Conservation (phyloP, 371 early-diverging fungal species). For the Fennellomyces sp. region DNA sequence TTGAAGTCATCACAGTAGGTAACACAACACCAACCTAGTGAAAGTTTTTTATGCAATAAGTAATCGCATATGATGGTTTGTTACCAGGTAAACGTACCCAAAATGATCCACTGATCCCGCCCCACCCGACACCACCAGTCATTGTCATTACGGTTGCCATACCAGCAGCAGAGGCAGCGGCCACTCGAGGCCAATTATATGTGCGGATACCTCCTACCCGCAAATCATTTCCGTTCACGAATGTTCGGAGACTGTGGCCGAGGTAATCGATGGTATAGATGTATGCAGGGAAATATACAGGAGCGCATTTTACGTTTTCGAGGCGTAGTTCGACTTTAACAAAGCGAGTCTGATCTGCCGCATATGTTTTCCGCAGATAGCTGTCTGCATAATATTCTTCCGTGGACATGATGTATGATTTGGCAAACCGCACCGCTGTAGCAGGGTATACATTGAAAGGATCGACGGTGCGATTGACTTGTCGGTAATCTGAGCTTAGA, state of each 20-base stretch:
- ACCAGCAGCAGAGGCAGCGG: slow-evolving; percentile 49
- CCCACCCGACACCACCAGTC: slow-evolving; percentile 46
- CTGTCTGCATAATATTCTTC: slow-evolving; percentile 53
- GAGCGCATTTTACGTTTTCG: slow-evolving; percentile 46
- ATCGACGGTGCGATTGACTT: slow-evolving; percentile 42
- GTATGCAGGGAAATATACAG: slow-evolving; percentile 62
- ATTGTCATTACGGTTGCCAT: slow-evolving; percentile 40
- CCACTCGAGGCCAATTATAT: slow-evolving; percentile 60
- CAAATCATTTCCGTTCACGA: slow-evolving; percentile 59
- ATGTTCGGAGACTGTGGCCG: slow-evolving; percentile 55
- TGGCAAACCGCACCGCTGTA: slow-evolving; percentile 56
- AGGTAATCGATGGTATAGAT: slow-evolving; percentile 56
- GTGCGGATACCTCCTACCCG: slow-evolving; percentile 54
- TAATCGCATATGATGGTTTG: neutral
- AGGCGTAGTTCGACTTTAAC: slow-evolving; percentile 51
- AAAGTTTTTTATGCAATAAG: neutral
- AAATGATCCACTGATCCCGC: slow-evolving; percentile 47
- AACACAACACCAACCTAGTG: slow-evolving; percentile 55
- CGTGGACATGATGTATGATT: slow-evolving; percentile 44
- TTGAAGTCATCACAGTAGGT: slow-evolving; percentile 53
- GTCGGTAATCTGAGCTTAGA: slow-evolving; percentile 12
- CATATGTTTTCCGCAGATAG: slow-evolving; percentile 47
- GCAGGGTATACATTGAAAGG: slow-evolving; percentile 57
- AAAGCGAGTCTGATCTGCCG: slow-evolving; percentile 56
- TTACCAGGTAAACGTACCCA: slow-evolving; percentile 32